Evolutionary conservation across 805 yeast species (phyloP), one percentile per base, ranked within the genome.

Genomic region (Suhomyces kilbournensis): DNA sequence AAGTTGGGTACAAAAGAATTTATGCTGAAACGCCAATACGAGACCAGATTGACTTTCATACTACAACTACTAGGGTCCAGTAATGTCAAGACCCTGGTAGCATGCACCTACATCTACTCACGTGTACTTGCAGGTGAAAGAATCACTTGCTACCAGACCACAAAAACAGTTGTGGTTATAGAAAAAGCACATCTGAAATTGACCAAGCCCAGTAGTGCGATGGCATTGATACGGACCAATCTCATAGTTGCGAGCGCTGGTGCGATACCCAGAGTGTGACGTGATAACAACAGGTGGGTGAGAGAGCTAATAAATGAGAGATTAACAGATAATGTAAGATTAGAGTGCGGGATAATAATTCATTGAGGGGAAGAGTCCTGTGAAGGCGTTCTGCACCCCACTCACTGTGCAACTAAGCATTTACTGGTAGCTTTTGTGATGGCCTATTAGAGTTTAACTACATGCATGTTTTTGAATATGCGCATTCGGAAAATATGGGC

Each of bases 401-500:
- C 17, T 9, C 4, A 10, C 12, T 1, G 12, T 30, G 5, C n/a
- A 30, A 30, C 35, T 5, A 6, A 32, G 35, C 35, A n/a, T 32
- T 4, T n/a, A n/a, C 9, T 7, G 2, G 35, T 32, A n/a, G 17
- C 17, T 17, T 17, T 17, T 38, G 23, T 38, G 20, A 17, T 38
- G 20, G 23, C 42, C 42, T 17, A 38, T 38, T 38, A 38, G 42
- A 38, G 42, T 19, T 38, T 8, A 19, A 38, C 42, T 38, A 38
- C 42, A 19, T 38, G 42, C 42, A 38, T 38, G 42, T 38, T 38
- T 42, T 7, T 22, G 19, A 42, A 42, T 20, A 42, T 42, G 44
- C 44, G 44, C 30, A 42, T 42, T 23, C 44, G 44, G 44, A 42
- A 42, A 42, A 42, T 42, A 6, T 17, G 42, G 42, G 17, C 23